phyloP scores from a whole-genome alignment of 2,329 filamentous ascomycete genomes.

The Apiospora hydei region DNA sequence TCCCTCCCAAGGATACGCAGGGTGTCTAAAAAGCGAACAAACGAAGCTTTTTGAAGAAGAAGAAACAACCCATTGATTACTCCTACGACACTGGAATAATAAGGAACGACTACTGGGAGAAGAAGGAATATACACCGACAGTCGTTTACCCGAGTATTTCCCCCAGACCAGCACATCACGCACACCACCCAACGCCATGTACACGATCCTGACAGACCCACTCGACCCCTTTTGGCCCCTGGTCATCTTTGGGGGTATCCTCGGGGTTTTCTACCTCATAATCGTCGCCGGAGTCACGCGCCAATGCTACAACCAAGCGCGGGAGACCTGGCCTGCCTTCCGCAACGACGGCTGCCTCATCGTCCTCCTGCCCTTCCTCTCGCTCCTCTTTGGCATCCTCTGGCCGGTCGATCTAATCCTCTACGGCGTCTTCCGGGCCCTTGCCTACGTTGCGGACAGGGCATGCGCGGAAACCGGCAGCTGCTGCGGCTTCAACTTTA shows the following conservation, averaged over 20 bases:
- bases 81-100: too few relatives aligned
- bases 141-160: not conserved
- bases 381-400: not conserved
- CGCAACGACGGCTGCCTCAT: not conserved
- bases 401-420: not conserved
- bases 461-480: not conserved
- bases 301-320: not conserved
- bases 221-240: too few relatives aligned
- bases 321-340: not conserved
- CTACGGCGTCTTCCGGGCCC: fast-evolving
- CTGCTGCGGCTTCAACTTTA: not conserved
- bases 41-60: too few relatives aligned
- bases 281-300: fast-evolving
- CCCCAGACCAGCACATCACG: not conserved
- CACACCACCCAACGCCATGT: not conserved
- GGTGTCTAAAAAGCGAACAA: too few relatives aligned
- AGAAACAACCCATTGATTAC: too few relatives aligned
- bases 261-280: not conserved
- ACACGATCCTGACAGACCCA: too few relatives aligned
- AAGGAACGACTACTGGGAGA: too few relatives aligned
- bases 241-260: not conserved
- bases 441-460: not conserved
- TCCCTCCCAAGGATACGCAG: too few relatives aligned
- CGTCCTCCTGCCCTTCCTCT: not conserved
- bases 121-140: too few relatives aligned